Evolutionary conservation across 495 filamentous ascomycete genomes (phyloP), one percentile per base, ranked within the genome.

Genomic region (Aspergillus mulundensis): DNA sequence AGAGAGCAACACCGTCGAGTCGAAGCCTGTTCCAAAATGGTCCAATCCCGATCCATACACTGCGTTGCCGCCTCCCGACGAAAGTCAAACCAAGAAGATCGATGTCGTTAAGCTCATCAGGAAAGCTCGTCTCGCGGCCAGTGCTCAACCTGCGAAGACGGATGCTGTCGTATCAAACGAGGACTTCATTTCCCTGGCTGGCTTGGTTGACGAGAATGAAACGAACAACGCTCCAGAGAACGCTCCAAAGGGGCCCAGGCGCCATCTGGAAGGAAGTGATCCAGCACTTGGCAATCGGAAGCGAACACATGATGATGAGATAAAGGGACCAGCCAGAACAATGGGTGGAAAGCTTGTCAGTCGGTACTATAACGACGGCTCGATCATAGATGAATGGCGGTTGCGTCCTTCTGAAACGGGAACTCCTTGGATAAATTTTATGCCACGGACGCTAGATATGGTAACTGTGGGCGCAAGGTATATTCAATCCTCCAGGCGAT

Each of bases 31-130:
- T 3, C 90, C 90, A 0, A 88, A 85, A 68, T 97, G 91, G 91
- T 95, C 90, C 1, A 97, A 97, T 61, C 90, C 91, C 4, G 91
- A 97, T 69, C 90, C 90, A 0, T 97, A 96, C 70, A 94, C 88
- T 3, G 86, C 77, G 3, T 73, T 94, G 7, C 91, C 91, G 6
- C 89, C 89, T 7, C 78, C 83, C 0, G 85, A 88, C 61, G 82
- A 80, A 60, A 77, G 65, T 39, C 77, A 80, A 36, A 74, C 75
- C 16, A 90, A 90, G 63, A 87, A 85, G 66, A 84, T 87, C 59
- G 89, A 95, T 56, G 84, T 95, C 25, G 88, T 96, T 23, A 85
- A 92, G 59, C 65, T 94, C 50, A 96, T 96, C 60, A 84, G 90
- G 59, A 96, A 95, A 59, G 87, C 91, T 1, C 83, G 89, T 43